A percentile compares a stretch with the other conserved stretches of the same genome.
phyloP scores from a whole-genome alignment of 192 early-diverging fungal genomes.

The Linnemannia elongata region DNA sequence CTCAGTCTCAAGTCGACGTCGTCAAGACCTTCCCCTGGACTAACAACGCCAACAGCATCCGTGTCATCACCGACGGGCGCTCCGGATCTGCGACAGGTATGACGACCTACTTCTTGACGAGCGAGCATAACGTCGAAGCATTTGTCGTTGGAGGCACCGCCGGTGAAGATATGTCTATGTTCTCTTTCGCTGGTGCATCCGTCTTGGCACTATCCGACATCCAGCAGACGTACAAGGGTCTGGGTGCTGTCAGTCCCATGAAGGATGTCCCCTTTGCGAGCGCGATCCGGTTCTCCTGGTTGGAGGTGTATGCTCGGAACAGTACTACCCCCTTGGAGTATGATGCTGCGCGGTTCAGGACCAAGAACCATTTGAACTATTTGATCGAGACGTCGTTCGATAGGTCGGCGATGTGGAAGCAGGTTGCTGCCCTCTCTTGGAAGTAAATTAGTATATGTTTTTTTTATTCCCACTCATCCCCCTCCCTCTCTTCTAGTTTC shows the following conservation, averaged over 20 bases:
- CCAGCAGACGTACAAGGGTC: background rate
- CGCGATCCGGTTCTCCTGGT: background rate
- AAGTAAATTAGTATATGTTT: background rate
- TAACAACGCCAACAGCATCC: conserved; percentile 25
- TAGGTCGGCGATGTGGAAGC: conserved; percentile 12
- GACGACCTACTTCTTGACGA: conserved; percentile 1
- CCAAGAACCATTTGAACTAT: conserved; percentile 4
- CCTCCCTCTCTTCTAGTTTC: background rate
- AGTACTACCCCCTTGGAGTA: conserved; percentile 23
- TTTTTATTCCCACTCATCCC: too few relatives aligned
- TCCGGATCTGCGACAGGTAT: conserved; percentile 30
- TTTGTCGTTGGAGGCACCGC: conserved; percentile 13
- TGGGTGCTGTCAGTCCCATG: background rate
- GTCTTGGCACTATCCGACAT: background rate
- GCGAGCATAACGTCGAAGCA: conserved; percentile 1
- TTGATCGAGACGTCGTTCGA: background rate
- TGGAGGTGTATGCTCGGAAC: conserved; percentile 7
- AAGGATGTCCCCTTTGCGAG: conserved; percentile 12
- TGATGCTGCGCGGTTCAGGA: background rate
- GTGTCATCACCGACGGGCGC: conserved; percentile 26
- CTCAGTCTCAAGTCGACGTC: background rate
- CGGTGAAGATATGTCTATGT: conserved; percentile 17
- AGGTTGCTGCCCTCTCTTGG: conserved; percentile 21
- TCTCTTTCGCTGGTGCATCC: conserved; percentile 24
- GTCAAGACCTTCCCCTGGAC: conserved; percentile 15